phyloP scores from a whole-genome alignment of 2,329 filamentous ascomycete species.

The Colletotrichum theobromicola region DNA sequence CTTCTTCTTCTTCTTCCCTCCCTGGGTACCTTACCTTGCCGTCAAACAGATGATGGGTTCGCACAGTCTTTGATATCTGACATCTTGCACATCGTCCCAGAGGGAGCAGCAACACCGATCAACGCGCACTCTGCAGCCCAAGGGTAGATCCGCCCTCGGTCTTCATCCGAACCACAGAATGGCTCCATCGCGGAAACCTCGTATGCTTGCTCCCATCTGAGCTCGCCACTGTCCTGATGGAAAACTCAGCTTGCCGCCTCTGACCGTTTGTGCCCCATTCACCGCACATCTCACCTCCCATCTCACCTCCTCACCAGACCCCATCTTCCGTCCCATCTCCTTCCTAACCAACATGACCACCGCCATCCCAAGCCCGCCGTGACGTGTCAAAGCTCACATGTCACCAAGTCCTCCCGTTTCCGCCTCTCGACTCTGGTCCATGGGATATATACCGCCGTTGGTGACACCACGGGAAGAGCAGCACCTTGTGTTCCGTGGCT shows the following conservation, averaged over 20 bases:
- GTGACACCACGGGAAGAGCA: neutral
- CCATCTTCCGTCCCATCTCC: neutral
- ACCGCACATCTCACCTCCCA: neutral
- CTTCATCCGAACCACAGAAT: neutral
- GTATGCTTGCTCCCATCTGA: neutral
- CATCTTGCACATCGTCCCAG: neutral
- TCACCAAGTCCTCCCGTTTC: neutral
- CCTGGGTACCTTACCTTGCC: neutral
- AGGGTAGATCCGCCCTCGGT: neutral
- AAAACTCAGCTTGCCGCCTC: neutral
- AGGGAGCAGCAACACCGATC: neutral
- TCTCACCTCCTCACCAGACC: neutral
- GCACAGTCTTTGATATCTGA: neutral
- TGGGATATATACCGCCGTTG: constrained; percentile 11
- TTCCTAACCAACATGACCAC: neutral
- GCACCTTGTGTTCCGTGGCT: constrained; percentile 4
- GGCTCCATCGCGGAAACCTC: neutral
- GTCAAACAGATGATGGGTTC: neutral
- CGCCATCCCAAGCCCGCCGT: neutral
- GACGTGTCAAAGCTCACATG: neutral
- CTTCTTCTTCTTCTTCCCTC: neutral
- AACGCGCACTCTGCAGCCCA: neutral
- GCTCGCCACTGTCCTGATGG: neutral
- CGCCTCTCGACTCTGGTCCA: neutral
- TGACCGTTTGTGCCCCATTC: constrained; percentile 7